phyloP scores from a whole-genome alignment of 2,329 filamentous ascomycete genomes.

The Fusarium sp. region DNA sequence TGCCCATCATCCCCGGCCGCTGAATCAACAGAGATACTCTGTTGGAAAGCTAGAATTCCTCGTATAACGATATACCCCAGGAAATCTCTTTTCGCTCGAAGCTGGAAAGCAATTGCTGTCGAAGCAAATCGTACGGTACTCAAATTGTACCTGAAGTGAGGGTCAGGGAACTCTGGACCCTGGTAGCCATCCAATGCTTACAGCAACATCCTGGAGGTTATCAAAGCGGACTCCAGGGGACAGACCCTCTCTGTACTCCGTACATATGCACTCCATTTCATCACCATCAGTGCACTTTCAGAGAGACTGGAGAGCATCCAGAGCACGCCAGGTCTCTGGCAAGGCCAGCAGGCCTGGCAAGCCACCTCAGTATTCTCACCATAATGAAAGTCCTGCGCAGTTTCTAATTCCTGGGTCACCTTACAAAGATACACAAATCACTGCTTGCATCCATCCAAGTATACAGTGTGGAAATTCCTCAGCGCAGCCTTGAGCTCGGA shows the following conservation, averaged over 20 bases:
- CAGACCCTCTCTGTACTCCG: slow-evolving; percentile 10
- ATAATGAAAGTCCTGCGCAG: neutral
- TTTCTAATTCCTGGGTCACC: neutral
- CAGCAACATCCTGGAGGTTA: slow-evolving; percentile 19
- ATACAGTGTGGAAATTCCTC: slow-evolving; percentile 34
- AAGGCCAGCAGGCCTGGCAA: neutral
- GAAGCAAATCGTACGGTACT: neutral
- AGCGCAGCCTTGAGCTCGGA: slow-evolving; percentile 42
- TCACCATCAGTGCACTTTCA: slow-evolving; percentile 11
- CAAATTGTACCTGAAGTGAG: slow-evolving; percentile 9
- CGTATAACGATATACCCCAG: neutral
- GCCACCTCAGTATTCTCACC: neutral
- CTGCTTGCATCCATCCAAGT: slow-evolving; percentile 14
- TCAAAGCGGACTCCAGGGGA: slow-evolving; percentile 28
- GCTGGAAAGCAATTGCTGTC: neutral
- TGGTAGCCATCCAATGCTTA: slow-evolving; percentile 1
- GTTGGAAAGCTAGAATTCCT: neutral
- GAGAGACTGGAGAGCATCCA: slow-evolving; percentile 9
- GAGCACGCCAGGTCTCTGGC: neutral
- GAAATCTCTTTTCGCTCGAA: neutral
- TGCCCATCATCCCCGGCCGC: neutral
- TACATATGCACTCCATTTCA: slow-evolving; percentile 26
- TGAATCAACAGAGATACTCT: neutral
- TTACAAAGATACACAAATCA: slow-evolving; percentile 15
- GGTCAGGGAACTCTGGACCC: slow-evolving; percentile 9